These are phyloP conservation scores for Ceratocystis cubensis DNA, from an alignment of 2,329 filamentous ascomycete genomes.

Conservation along the genomic window DNA sequence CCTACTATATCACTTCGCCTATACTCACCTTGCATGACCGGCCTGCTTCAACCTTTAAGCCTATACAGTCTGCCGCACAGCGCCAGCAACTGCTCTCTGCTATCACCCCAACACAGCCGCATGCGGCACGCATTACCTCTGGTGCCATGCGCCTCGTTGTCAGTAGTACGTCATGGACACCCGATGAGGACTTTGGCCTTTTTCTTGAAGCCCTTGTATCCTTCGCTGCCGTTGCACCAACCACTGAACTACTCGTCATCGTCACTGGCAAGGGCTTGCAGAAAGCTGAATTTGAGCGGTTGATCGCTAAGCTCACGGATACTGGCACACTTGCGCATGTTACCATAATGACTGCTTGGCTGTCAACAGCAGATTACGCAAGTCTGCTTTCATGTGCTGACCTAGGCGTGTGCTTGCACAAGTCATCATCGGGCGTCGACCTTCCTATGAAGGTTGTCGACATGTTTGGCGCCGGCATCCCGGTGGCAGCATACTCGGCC, in stretches of 20 bases:
- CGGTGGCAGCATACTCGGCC: slow-evolving; percentile 71
- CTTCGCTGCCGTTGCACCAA: slow-evolving; percentile 49
- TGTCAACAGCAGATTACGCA: slow-evolving; percentile 75
- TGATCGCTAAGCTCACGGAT: slow-evolving; percentile 49
- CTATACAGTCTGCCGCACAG: slow-evolving; percentile 38
- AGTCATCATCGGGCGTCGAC: slow-evolving; percentile 86
- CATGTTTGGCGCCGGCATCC: slow-evolving; percentile 92
- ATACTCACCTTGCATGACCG: slow-evolving; percentile 73
- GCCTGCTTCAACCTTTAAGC: slow-evolving; percentile 70
- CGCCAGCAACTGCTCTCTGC: slow-evolving; percentile 49
- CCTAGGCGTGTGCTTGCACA: slow-evolving; percentile 82
- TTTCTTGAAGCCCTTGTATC: slow-evolving; percentile 68
- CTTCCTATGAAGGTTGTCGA: slow-evolving; percentile 98
- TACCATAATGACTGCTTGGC: slow-evolving; percentile 68
- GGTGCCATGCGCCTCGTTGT: slow-evolving; percentile 59
- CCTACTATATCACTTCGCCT: slow-evolving; percentile 52
- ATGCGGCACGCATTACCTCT: slow-evolving; percentile 46
- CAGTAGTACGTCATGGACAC: slow-evolving; percentile 93
- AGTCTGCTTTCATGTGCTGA: slow-evolving; percentile 72
- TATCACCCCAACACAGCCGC: slow-evolving; percentile 50
- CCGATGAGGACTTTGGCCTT: slow-evolving; percentile 87
- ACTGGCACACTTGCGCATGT: slow-evolving; percentile 55
- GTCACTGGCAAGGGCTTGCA: slow-evolving; percentile 92
- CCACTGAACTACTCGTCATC: slow-evolving; percentile 54
- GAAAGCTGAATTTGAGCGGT: slow-evolving; percentile 58